A percentile compares a stretch with the other conserved stretches of the same genome.
Conservation (phyloP, 345 rosid species). For the Eucalyptus globulus region DNA sequence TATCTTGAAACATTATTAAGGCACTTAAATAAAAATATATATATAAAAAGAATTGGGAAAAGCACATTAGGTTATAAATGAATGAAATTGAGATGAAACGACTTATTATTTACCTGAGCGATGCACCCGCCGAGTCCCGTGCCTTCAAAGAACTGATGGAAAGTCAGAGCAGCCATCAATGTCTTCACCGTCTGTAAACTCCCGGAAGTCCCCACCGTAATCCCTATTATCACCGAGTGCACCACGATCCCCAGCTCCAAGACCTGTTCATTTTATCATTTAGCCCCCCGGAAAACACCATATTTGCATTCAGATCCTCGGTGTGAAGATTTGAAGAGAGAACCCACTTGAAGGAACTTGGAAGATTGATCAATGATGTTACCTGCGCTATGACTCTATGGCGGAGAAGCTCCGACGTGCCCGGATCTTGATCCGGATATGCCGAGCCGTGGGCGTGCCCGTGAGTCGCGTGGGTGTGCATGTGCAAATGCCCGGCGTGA, state of each 20-base stretch:
- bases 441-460: constrained; percentile 22
- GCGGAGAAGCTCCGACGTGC: constrained; percentile 5
- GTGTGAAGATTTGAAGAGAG: background rate
- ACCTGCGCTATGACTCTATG: constrained; percentile 27
- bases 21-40: too few species aligned
- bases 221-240: constrained; percentile 63
- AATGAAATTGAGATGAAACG: background rate
- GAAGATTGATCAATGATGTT: background rate
- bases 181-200: constrained; percentile 35
- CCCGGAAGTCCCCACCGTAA: constrained; percentile 50
- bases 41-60: too few species aligned
- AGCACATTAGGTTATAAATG: background rate
- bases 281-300: background rate
- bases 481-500: constrained; percentile 4
- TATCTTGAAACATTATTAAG: background rate
- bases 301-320: background rate
- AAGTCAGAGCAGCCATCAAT: constrained; percentile 46
- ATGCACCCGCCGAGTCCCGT: constrained; percentile 75
- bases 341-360: background rate
- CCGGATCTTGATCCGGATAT: constrained; percentile 4
- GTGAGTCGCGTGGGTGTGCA: constrained; percentile 17
- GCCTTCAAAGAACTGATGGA: constrained; percentile 77
- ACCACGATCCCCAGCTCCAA: constrained; percentile 65
- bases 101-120: constrained; percentile 15
- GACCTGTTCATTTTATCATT: constrained; percentile 12